Percentiles rank a stretch among this genome's conserved stretches.
phyloP scores from a whole-genome alignment of 1,139 yeast species.

The Hansenula lynferdii region DNA sequence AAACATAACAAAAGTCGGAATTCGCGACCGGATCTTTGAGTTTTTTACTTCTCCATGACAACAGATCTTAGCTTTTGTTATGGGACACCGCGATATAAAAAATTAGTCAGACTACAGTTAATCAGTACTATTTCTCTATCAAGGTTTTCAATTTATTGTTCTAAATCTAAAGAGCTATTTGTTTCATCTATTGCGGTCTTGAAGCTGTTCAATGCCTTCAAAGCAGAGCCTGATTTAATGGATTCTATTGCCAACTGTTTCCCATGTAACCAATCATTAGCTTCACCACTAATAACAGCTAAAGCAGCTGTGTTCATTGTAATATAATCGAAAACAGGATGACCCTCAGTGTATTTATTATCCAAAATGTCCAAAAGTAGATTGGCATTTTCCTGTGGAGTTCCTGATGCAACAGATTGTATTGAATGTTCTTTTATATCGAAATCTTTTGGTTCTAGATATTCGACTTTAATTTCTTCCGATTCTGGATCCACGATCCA shows the following conservation, averaged over 20 bases:
- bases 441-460: conserved; percentile 64
- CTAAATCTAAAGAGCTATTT: no score
- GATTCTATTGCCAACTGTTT: conserved; percentile 68
- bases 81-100: no score
- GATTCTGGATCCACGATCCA: conserved; percentile 64
- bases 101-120: no score
- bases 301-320: conserved; percentile 83
- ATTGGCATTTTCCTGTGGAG: conserved; percentile 80
- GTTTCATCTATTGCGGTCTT: conserved; percentile 37
- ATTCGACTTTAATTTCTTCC: conserved; percentile 32
- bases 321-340: conserved; percentile 81
- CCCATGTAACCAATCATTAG: conserved; percentile 70
- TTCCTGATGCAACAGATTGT: conserved; percentile 68
- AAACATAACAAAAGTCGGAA: not conserved
- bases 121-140: no score
- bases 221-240: conserved; percentile 64
- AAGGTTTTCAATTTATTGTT: no score
- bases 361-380: conserved; percentile 50
- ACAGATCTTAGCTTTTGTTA: no score
- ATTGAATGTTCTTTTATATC: conserved; percentile 75
- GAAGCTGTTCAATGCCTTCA: conserved; percentile 52
- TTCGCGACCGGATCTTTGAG: not conserved
- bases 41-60: no score
- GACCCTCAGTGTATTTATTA: conserved; percentile 41
- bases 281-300: conserved; percentile 70